phyloP scores from a whole-genome alignment of 2,329 filamentous ascomycete genomes.

The Diaporthe sp. region DNA sequence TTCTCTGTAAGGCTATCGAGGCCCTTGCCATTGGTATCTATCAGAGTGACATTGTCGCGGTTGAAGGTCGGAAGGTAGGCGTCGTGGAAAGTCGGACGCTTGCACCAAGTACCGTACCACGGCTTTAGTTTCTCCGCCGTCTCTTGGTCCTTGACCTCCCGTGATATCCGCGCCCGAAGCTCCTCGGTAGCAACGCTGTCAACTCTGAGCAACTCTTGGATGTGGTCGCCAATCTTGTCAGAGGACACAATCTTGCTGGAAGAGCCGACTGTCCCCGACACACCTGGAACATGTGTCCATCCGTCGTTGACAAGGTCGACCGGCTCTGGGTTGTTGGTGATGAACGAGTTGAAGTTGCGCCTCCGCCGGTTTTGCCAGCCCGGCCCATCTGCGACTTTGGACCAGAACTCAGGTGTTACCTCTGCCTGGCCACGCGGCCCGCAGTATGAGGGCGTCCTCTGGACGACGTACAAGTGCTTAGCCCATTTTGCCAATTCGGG shows the following conservation, averaged over 20 bases:
- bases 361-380: not conserved
- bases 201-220: not conserved
- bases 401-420: not conserved
- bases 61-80: conserved; percentile 62
- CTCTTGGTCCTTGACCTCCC: not conserved
- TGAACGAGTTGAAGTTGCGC: no score
- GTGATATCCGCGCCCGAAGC: not conserved
- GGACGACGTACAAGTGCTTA: not conserved
- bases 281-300: no score
- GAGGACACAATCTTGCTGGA: not conserved
- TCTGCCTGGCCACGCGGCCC: not conserved
- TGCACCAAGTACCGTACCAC: conserved; percentile 64
- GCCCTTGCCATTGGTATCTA: conserved; percentile 60
- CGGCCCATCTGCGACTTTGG: not conserved
- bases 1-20: conserved; percentile 49
- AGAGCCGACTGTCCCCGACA: not conserved
- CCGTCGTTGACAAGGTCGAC: no score
- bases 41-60: conserved; percentile 55
- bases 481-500: conserved; percentile 9
- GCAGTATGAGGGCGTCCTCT: not conserved
- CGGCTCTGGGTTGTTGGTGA: no score
- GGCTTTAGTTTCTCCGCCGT: conserved; percentile 49
- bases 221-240: not conserved
- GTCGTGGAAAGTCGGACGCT: conserved; percentile 62
- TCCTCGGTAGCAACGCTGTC: not conserved